A percentile compares a stretch with the other conserved stretches of the same genome.
Conservation (phyloP, 164 flowering plant genomes). For the Litsea cubeba region DNA sequence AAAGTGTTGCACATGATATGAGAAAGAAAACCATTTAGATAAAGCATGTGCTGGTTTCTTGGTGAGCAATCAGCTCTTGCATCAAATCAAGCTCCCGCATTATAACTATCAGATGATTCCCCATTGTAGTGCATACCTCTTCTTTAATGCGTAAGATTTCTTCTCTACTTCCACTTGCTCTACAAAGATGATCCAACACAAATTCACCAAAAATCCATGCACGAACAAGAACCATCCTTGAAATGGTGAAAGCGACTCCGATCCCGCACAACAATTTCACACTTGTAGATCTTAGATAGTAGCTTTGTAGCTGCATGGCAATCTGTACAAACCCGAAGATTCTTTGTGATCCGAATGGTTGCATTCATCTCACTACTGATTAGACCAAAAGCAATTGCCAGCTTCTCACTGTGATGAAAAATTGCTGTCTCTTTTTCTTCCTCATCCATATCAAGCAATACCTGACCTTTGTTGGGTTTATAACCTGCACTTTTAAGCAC, state of each 20-base stretch:
- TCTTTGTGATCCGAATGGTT: conserved; percentile 19
- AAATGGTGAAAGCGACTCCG: conserved; percentile 19
- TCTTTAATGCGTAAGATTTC: background rate
- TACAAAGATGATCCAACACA: background rate
- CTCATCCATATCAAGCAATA: conserved; percentile 11
- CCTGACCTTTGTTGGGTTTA: conserved; percentile 13
- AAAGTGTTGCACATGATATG: too few species aligned
- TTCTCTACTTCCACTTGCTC: too few species aligned
- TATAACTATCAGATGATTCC: background rate
- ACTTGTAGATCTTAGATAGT: conserved; percentile 11
- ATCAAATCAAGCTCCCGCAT: too few species aligned
- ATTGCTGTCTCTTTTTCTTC: conserved; percentile 16
- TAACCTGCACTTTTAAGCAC: conserved; percentile 14
- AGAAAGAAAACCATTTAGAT: too few species aligned
- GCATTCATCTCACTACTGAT: conserved; percentile 4
- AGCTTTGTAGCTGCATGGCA: conserved; percentile 18
- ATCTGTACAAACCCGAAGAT: conserved; percentile 21
- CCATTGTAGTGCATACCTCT: background rate
- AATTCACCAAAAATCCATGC: conserved; percentile 15
- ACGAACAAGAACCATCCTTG: conserved; percentile 14
- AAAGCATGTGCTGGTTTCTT: too few species aligned
- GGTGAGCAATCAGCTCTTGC: too few species aligned
- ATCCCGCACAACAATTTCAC: conserved; percentile 16
- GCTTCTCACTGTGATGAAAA: conserved; percentile 20
- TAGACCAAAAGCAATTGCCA: conserved; percentile 17